Conservation (phyloP, 192 early-diverging fungal genomes). For the Thamnidium elegans region DNA sequence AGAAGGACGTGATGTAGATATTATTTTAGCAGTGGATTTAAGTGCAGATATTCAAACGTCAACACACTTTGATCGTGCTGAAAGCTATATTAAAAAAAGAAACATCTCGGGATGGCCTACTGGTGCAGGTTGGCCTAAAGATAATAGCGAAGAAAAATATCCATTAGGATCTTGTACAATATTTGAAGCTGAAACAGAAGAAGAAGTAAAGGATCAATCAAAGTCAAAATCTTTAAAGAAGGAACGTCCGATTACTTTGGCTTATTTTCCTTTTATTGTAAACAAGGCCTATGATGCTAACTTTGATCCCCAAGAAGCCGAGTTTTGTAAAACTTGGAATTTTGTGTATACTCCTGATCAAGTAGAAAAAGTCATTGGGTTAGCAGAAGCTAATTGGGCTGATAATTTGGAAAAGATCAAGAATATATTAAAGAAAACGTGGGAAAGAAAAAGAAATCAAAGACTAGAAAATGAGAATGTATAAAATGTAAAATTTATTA, state of each 20-base stretch:
- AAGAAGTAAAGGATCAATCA: neutral
- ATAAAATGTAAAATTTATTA: neutral
- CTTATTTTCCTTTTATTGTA: conserved; percentile 66
- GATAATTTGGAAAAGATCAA: conserved; percentile 54
- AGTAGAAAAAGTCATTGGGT: conserved; percentile 54
- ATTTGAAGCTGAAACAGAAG: neutral
- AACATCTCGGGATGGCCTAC: conserved; percentile 58
- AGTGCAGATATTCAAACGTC: conserved; percentile 69
- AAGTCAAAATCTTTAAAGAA: conserved; percentile 28
- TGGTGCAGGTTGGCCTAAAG: conserved; percentile 31
- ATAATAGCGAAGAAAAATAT: conserved; percentile 7
- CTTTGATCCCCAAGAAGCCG: conserved; percentile 63
- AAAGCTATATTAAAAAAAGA: conserved; percentile 57
- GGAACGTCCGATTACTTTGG: conserved; percentile 32
- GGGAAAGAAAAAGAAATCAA: conserved; percentile 43
- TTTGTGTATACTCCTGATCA: conserved; percentile 66
- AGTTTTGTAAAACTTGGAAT: conserved; percentile 68
- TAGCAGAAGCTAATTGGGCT: conserved; percentile 54
- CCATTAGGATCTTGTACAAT: conserved; percentile 17
- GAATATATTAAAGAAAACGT: conserved; percentile 40
- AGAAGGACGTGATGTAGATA: conserved; percentile 64
- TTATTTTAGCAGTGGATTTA: conserved; percentile 71
- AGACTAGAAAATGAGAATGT: neutral
- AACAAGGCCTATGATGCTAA: conserved; percentile 48
- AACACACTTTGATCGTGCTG: conserved; percentile 64